A percentile compares a stretch with the other conserved stretches of the same genome.
These are phyloP conservation scores for Sporothrix protearum DNA, from an alignment of 2,329 filamentous ascomycete species.

Conservation along the genomic window DNA sequence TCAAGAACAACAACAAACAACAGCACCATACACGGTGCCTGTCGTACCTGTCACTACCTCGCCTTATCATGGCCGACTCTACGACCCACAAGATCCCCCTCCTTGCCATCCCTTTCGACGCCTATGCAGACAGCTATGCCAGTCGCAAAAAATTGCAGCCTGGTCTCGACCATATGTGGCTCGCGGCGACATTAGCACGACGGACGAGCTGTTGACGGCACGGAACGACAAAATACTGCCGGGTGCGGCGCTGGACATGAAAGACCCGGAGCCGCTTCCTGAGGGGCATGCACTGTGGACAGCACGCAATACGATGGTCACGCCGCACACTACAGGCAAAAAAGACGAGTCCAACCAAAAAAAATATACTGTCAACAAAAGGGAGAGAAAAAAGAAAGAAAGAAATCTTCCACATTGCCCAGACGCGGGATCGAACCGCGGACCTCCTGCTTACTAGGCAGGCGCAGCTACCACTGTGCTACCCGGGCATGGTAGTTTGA, in stretches of 20 bases:
- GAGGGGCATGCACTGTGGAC: slow-evolving; percentile 65
- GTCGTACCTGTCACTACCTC: too few species aligned
- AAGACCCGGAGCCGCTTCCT: slow-evolving; percentile 73
- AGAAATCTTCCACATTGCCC: neutral
- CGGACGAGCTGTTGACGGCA: slow-evolving; percentile 58
- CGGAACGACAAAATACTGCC: slow-evolving; percentile 45
- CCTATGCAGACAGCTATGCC: slow-evolving; percentile 14
- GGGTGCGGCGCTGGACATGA: slow-evolving; percentile 73
- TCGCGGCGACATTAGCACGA: slow-evolving; percentile 51
- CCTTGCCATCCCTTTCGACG: slow-evolving; percentile 16
- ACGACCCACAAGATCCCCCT: slow-evolving; percentile 6
- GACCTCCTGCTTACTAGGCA: slow-evolving; percentile 21
- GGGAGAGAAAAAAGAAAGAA: neutral
- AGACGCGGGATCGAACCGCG: slow-evolving; percentile 21
- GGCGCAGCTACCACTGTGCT: slow-evolving; percentile 21
- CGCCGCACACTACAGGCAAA: slow-evolving; percentile 42
- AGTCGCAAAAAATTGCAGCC: slow-evolving; percentile 12
- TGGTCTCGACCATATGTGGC: slow-evolving; percentile 51
- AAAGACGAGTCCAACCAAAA: neutral
- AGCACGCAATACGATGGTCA: slow-evolving; percentile 63
- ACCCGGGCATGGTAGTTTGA: slow-evolving; percentile 1
- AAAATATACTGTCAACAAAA: neutral
- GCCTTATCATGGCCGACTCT: neutral
- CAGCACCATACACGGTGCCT: too few species aligned
- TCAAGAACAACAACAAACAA: neutral